Base-by-base conservation (phyloP, 257 asterid genomes). In the Petunia secreta region DNA sequence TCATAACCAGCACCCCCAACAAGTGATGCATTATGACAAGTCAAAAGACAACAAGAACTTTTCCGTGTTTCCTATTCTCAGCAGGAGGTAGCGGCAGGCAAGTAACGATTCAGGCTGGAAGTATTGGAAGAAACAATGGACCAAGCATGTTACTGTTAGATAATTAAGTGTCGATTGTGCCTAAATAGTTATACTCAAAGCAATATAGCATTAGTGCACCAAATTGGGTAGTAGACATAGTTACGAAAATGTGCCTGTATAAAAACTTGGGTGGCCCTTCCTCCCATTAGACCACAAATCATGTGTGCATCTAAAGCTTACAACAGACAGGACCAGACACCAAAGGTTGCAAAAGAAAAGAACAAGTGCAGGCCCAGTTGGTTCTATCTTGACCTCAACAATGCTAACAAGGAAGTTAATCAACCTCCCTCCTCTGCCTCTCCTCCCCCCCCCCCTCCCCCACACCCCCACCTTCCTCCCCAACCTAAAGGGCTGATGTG, bases 271-370 rank as follows among this genome's bases (percentile, higher is more conserved):
- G 25, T 25, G 25, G 44, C 77, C 77, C 48, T 46, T 6, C 10
- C 40, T 48, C 11, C 43, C 60, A 48, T 71, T 46, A 71, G 39
- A 71, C 48, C 6, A 25, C 77, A 71, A 71, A 71, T 71, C 77
- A 71, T 10, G 77, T 48, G 25, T 71, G 43, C 77, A 44, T 8
- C 57, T 71, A 48, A 71, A 46, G 77, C 76, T 69, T 69, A 10
- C 5, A 68, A 69, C 16, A 69, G 77, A 46, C 76, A 8, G 46
- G 76, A 25, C 40, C 36, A 69, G 76, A 69, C 25, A 44, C 58
- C 40, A 68, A 7, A 64, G 83, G 77, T 46, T 46, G 84, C 68
- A 79, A 74, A 9, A 59, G 43, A 50, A 43, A 48, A 34, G 10
- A 4, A n/a, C 77, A 69, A 69, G 77, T 46, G 77, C 5, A 15